phyloP scores from a whole-genome alignment of 169 alveolate species.

The Eimeria mitis region DNA sequence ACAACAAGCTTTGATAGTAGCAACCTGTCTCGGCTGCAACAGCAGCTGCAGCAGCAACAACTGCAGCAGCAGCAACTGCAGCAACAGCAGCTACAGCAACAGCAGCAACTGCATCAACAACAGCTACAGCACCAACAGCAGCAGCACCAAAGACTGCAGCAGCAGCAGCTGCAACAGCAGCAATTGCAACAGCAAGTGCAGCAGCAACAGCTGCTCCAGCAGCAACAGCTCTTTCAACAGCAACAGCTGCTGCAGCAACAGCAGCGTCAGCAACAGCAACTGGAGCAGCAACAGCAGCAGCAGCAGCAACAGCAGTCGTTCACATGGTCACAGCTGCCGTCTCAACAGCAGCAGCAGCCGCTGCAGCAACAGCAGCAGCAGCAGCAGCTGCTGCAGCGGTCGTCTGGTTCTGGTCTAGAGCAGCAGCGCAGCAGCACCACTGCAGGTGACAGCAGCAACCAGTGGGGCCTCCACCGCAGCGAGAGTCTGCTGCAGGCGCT shows the following conservation, averaged over 20 bases:
- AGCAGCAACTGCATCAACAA: slow-evolving; percentile 25
- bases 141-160: not conserved
- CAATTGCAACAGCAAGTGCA: slow-evolving; percentile 26
- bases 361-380: slow-evolving; percentile 15
- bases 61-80: slow-evolving; percentile 11
- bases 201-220: slow-evolving; percentile 15
- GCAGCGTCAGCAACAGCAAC: slow-evolving; percentile 23
- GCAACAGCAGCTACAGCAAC: not conserved
- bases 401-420: not conserved
- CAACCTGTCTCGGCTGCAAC: not conserved
- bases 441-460: not conserved
- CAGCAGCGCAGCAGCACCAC: slow-evolving; percentile 32
- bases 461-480: slow-evolving; percentile 17
- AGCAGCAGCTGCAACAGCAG: slow-evolving; percentile 1
- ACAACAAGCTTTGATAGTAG: not conserved
- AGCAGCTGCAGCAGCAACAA: slow-evolving; percentile 54
- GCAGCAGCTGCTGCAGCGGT: not conserved
- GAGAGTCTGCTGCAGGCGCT: slow-evolving; percentile 15
- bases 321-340: not conserved
- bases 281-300: slow-evolving; percentile 14
- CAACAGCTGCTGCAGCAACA: slow-evolving; percentile 33
- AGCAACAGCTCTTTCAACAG: slow-evolving; percentile 37
- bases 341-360: slow-evolving; percentile 45
- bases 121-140: slow-evolving; percentile 27
- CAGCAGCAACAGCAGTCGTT: slow-evolving; percentile 4